Percentiles rank a stretch among this genome's conserved stretches.
Evolutionary conservation across 257 asterid genomes (phyloP).

Genomic region (Paulownia fortunei): DNA sequence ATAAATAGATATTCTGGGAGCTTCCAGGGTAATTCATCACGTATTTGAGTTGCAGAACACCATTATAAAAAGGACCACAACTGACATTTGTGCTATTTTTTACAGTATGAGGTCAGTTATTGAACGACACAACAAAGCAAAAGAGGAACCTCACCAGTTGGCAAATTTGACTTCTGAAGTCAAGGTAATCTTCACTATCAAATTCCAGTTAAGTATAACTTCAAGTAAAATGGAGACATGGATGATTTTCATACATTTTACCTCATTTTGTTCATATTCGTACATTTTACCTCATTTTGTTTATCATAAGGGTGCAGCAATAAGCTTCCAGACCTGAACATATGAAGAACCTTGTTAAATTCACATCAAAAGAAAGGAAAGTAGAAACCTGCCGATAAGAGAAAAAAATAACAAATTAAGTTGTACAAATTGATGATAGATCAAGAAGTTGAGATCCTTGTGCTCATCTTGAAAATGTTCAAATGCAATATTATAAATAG

Average conservation of each 20-base stretch:
- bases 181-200: slow-evolving; percentile 40
- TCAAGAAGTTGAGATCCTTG: background rate
- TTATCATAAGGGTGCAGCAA: background rate
- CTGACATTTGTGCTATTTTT: slow-evolving; percentile 20
- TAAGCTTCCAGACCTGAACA: background rate
- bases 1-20: background rate
- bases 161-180: slow-evolving; percentile 42
- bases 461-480: background rate
- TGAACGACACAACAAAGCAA: slow-evolving; percentile 48
- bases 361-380: background rate
- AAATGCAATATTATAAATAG: background rate
- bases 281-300: background rate
- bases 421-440: background rate
- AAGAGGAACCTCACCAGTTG: slow-evolving; percentile 36
- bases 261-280: background rate
- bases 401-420: background rate
- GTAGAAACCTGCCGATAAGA: background rate
- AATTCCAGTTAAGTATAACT: background rate
- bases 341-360: background rate
- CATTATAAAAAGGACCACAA: background rate
- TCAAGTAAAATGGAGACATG: background rate
- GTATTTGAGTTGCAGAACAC: background rate
- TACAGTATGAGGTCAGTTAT: slow-evolving; percentile 49
- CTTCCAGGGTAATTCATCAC: background rate
- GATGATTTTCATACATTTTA: background rate